Percentiles rank a stretch among this genome's conserved stretches.
These are phyloP conservation scores for Medicago lupulina DNA, from an alignment of 306 rosid species.

Conservation along the genomic window DNA sequence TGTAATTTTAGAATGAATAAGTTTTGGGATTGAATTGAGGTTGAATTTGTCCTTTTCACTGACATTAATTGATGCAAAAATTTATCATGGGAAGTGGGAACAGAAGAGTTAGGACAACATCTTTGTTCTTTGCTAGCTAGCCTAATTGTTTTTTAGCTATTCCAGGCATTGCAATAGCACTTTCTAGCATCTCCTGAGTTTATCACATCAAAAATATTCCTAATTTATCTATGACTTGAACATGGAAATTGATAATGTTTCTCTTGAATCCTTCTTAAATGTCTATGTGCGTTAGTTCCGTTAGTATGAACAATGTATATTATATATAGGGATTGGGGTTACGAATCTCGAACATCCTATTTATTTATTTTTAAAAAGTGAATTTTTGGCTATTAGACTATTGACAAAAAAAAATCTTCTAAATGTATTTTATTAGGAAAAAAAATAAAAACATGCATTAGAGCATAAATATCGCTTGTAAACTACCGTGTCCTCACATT, in stretches of 20 bases:
- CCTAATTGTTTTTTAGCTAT: conserved; percentile 1
- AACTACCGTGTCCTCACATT: too few species aligned
- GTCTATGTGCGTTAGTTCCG: too few species aligned
- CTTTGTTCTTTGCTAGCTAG: conserved; percentile 23
- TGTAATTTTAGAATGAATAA: conserved; percentile 63
- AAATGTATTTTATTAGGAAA: too few species aligned
- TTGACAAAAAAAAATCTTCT: too few species aligned
- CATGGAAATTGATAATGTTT: neutral
- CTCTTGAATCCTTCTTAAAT: neutral
- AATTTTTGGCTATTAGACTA: too few species aligned
- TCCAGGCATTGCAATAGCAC: neutral
- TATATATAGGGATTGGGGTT: too few species aligned
- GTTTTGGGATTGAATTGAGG: conserved; percentile 21
- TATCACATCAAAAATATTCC: neutral
- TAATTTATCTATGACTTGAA: conserved; percentile 13
- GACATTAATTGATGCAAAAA: conserved; percentile 30
- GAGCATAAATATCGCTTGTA: too few species aligned
- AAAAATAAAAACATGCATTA: too few species aligned
- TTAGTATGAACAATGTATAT: too few species aligned
- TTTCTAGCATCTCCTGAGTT: neutral
- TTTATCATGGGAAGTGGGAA: too few species aligned
- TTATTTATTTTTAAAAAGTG: too few species aligned
- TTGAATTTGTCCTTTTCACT: conserved; percentile 30
- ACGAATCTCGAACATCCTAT: too few species aligned
- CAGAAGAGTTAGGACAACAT: conserved; percentile 17